A percentile compares a stretch with the other conserved stretches of the same genome.
Conservation (phyloP, 2,329 filamentous ascomycete species). For the Xylaria multiplex region DNA sequence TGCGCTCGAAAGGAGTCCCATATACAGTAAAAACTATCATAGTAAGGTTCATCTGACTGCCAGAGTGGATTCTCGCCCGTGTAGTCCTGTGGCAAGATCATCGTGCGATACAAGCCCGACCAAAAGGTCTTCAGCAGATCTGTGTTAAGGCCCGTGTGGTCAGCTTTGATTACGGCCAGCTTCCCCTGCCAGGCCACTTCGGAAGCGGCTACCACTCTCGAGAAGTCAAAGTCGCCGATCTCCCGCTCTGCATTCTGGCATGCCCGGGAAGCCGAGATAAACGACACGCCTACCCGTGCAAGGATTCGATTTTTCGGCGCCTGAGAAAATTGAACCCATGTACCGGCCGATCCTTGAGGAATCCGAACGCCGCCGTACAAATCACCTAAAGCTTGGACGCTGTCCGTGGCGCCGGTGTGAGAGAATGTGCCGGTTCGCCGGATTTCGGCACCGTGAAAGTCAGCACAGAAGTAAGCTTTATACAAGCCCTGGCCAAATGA, state of each 20-base stretch:
- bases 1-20: slow-evolving; percentile 81
- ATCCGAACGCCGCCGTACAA: slow-evolving; percentile 48
- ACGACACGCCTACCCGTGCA: slow-evolving; percentile 77
- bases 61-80: slow-evolving; percentile 79
- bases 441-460: slow-evolving; percentile 65
- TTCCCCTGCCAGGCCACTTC: slow-evolving; percentile 71
- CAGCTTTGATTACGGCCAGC: slow-evolving; percentile 66
- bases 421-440: slow-evolving; percentile 67
- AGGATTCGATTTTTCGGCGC: slow-evolving; percentile 61
- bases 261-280: slow-evolving; percentile 73
- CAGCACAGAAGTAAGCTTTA: slow-evolving; percentile 68
- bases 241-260: slow-evolving; percentile 76
- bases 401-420: slow-evolving; percentile 56
- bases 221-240: slow-evolving; percentile 73
- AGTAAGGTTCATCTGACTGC: slow-evolving; percentile 76
- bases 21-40: slow-evolving; percentile 74
- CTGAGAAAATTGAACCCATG: slow-evolving; percentile 69
- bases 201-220: slow-evolving; percentile 62
- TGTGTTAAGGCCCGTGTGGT: slow-evolving; percentile 63
- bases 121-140: slow-evolving; percentile 73
- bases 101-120: slow-evolving; percentile 74
- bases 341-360: slow-evolving; percentile 58
- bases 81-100: slow-evolving; percentile 79
- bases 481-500: slow-evolving; percentile 71
- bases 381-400: slow-evolving; percentile 41